Conservation (phyloP, 1,284 basidiomycete genomes). For the Baeospora myosura region DNA sequence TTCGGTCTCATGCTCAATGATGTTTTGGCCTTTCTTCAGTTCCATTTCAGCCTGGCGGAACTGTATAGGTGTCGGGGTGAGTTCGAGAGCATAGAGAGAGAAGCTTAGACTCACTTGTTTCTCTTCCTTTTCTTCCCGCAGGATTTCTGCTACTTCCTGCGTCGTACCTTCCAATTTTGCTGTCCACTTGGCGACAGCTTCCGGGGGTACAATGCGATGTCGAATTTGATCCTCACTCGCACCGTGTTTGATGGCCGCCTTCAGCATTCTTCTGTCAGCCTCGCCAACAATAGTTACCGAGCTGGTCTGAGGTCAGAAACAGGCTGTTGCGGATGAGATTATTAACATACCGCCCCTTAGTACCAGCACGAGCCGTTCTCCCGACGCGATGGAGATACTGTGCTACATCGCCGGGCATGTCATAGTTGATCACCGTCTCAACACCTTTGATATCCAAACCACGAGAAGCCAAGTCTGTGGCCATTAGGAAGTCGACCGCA, state of each 20-base stretch:
- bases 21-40: conserved; percentile 89
- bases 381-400: conserved; percentile 97
- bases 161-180: conserved; percentile 70
- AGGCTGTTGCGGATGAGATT: neutral
- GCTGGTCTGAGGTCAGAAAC: conserved; percentile 29
- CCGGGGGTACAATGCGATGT: conserved; percentile 84
- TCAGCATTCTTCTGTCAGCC: conserved; percentile 92
- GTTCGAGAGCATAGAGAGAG: conserved; percentile 1
- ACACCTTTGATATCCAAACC: conserved; percentile 97
- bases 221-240: conserved; percentile 75
- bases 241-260: conserved; percentile 89
- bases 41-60: conserved; percentile 93
- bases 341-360: conserved; percentile 71
- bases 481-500: conserved; percentile 83
- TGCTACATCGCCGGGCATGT: conserved; percentile 91
- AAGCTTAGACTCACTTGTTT: conserved; percentile 55
- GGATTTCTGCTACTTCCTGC: conserved; percentile 73
- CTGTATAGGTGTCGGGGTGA: conserved; percentile 28
- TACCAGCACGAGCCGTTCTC: conserved; percentile 91
- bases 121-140: conserved; percentile 94
- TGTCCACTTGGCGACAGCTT: conserved; percentile 68
- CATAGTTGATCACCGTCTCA: conserved; percentile 97
- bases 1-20: conserved; percentile 92
- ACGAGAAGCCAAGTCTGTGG: conserved; percentile 91
- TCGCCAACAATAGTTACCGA: conserved; percentile 96